These are phyloP conservation scores for Leccinum truebloodii DNA, from an alignment of 768 basidiomycete genomes.

Conservation along the genomic window DNA sequence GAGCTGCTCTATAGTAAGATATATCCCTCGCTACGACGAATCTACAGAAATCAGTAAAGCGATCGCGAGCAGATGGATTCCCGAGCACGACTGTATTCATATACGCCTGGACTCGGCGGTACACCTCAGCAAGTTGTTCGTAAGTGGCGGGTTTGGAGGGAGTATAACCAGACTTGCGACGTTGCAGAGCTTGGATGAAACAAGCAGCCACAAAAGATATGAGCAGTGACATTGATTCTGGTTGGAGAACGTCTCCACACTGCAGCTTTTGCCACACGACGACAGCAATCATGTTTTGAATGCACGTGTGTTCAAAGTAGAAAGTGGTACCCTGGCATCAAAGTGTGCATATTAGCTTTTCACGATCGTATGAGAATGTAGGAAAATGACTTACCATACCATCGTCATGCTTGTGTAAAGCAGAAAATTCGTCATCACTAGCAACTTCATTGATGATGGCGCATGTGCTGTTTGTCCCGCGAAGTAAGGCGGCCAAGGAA, in stretches of 20 bases:
- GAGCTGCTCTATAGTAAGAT: no score
- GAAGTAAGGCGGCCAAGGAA: slow-evolving; percentile 19
- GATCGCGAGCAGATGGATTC: background rate
- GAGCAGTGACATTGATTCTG: background rate
- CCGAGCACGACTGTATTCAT: background rate
- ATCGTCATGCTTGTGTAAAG: no score
- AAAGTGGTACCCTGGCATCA: background rate
- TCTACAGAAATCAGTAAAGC: background rate
- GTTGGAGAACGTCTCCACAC: background rate
- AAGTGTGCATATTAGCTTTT: background rate
- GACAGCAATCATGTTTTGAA: background rate
- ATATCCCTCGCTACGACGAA: background rate
- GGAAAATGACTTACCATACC: background rate
- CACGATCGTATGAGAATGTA: background rate
- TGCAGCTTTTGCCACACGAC: background rate
- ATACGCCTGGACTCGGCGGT: background rate
- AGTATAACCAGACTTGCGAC: background rate
- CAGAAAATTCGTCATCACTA: no score
- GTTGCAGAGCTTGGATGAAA: background rate
- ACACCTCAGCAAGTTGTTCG: background rate
- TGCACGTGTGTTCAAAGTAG: background rate
- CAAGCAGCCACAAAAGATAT: background rate
- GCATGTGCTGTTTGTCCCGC: slow-evolving; percentile 22
- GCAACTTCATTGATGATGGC: slow-evolving; percentile 31
- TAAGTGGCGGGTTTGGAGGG: no score